Base-by-base conservation (phyloP, 2,329 filamentous ascomycete genomes). In the Madurella mycetomatis region DNA sequence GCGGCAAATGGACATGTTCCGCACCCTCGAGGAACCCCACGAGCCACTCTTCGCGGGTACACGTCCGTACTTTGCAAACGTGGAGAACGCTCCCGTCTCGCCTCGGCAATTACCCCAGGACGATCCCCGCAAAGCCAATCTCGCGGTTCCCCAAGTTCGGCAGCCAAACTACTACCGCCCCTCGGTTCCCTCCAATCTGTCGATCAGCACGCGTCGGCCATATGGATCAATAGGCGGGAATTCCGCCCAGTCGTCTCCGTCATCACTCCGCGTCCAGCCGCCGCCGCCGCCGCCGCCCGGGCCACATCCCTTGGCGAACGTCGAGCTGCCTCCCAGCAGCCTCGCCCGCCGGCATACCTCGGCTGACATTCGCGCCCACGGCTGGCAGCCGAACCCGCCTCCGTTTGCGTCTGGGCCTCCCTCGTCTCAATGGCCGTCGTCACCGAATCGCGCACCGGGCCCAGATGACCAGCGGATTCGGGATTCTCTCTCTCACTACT, bases 321-420 rank as follows among this genome's bases (percentile, higher is more conserved):
- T 56, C 9, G 56, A 58, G 32, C 43, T 59, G 25, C 49, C 49
- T 8, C 43, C 51, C 2, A 11, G 51, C 47, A 58, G 51, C n/a
- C 34, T 57, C 8, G 55, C 51, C 1, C 54, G 51, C 13, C 49
- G 51, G 57, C 94, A 99, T 72, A 99, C 94, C 1, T 92, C 92
- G 40, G 94, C 94, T 55, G 94, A 99, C 68, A 97, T 99, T 63
- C 86, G 94, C 50, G 87, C 92, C 64, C 87, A 91, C 67, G 90
- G 87, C 39, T 92, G 88, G 84, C 86, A 85, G 58, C 78, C 77
- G 8, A 77, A 72, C 47, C 73, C 76, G 41, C 77, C 82, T 25
- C 87, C 86, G 5, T 88, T 86, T 11, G 88, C 84, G 8, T 85
- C 86, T 3, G 84, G 84, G 11, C 71, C 75, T 2, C 70, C 76